Conservation (phyloP, 306 rosid species). For the Prunus dulcis region DNA sequence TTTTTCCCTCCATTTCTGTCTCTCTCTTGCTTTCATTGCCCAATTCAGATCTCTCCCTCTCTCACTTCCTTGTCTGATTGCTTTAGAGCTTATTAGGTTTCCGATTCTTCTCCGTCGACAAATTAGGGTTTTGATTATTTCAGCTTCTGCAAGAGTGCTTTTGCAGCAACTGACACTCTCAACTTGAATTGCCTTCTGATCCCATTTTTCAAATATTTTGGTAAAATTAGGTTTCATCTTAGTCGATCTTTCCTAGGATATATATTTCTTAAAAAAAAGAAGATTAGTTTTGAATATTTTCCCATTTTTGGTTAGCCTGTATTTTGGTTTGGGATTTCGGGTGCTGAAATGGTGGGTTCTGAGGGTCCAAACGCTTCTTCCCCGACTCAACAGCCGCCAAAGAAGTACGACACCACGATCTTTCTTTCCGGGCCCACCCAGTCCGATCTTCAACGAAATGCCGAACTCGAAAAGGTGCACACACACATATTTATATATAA, state of each 20-base stretch:
- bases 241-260: no score
- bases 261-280: background rate
- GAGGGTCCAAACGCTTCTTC: constrained; percentile 38
- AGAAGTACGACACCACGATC: constrained; percentile 55
- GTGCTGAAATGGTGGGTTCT: constrained; percentile 61
- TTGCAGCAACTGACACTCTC: background rate
- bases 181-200: background rate
- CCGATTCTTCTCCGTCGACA: background rate
- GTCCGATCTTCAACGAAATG: constrained; percentile 64
- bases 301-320: background rate
- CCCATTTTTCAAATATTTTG: background rate
- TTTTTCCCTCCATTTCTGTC: no score
- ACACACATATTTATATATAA: background rate
- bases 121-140: background rate
- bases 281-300: background rate
- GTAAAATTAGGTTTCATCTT: background rate
- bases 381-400: constrained; percentile 35
- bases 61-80: background rate
- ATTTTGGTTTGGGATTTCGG: background rate
- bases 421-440: constrained; percentile 78
- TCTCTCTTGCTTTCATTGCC: background rate
- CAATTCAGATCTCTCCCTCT: constrained; percentile 3
- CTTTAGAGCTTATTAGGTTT: background rate
- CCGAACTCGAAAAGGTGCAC: constrained; percentile 65
- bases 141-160: background rate